Conservation (phyloP, 1,139 yeast genomes). For the Pichia sp. region DNA sequence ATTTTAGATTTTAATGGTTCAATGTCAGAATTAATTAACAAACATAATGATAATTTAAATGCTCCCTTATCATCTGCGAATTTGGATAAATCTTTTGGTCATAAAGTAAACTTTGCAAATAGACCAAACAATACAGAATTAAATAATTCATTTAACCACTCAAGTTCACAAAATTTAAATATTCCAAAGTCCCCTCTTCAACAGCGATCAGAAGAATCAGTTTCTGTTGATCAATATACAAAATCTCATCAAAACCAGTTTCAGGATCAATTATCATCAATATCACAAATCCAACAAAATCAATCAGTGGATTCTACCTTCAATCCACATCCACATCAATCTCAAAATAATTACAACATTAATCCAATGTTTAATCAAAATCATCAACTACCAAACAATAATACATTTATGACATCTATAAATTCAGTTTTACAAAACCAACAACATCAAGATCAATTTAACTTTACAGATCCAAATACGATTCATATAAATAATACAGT, state of each 20-base stretch:
- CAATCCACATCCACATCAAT: no score
- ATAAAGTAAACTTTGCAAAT: neutral
- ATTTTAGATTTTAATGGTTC: conserved; percentile 65
- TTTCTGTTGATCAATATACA: no score
- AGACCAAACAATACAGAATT: neutral
- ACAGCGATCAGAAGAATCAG: no score
- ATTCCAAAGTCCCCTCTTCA: no score
- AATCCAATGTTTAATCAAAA: neutral
- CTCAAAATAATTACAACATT: neutral
- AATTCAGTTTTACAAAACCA: neutral
- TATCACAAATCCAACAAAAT: no score
- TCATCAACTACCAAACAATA: neutral
- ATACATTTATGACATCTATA: neutral
- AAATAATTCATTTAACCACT: neutral
- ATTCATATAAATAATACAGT: no score
- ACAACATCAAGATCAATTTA: no score
- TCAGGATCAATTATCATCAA: no score
- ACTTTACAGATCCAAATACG: no score
- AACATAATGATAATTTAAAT: conserved; percentile 47
- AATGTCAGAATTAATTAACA: conserved; percentile 49
- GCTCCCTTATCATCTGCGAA: conserved; percentile 24
- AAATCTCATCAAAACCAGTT: no score
- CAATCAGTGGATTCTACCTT: no score
- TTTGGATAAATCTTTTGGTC: conserved; percentile 14
- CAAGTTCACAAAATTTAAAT: neutral